Evolutionary conservation across 495 filamentous ascomycete species (phyloP).

Genomic region (Aspergillus asperescens): DNA sequence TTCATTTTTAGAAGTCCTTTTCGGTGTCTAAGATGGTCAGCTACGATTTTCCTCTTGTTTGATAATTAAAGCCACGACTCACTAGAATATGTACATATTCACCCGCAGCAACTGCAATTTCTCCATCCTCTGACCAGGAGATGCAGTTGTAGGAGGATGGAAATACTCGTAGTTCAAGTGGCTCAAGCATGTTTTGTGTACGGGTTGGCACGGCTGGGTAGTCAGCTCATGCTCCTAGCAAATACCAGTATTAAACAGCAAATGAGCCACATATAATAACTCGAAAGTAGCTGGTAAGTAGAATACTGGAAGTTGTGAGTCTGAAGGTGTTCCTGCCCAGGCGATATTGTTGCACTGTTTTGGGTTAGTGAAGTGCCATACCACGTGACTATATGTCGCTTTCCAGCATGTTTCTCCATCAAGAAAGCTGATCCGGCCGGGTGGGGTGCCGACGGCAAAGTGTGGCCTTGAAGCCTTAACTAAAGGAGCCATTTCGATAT

Average conservation of each 20-base stretch:
- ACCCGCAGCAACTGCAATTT: constrained; percentile 54
- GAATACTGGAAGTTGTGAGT: too few species aligned
- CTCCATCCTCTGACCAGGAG: constrained; percentile 58
- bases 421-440: constrained; percentile 17
- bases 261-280: neutral
- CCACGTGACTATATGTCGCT: too few species aligned
- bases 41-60: neutral
- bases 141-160: constrained; percentile 49
- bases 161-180: constrained; percentile 31
- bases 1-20: constrained; percentile 6
- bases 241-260: too few species aligned
- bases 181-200: constrained; percentile 26
- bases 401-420: constrained; percentile 29
- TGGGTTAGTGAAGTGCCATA: neutral
- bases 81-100: constrained; percentile 56
- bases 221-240: neutral
- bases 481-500: constrained; percentile 8
- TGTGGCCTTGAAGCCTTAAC: too few species aligned
- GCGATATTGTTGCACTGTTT: neutral
- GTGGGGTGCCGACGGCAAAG: too few species aligned
- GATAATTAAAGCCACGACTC: neutral
- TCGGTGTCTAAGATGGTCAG: constrained; percentile 26
- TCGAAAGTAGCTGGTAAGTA: neutral
- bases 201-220: neutral
- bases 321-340: too few species aligned